Evolutionary conservation across 2,329 filamentous ascomycete genomes (phyloP), one percentile per base, ranked within the genome.

Genomic region (Chalaropsis thielavioides): DNA sequence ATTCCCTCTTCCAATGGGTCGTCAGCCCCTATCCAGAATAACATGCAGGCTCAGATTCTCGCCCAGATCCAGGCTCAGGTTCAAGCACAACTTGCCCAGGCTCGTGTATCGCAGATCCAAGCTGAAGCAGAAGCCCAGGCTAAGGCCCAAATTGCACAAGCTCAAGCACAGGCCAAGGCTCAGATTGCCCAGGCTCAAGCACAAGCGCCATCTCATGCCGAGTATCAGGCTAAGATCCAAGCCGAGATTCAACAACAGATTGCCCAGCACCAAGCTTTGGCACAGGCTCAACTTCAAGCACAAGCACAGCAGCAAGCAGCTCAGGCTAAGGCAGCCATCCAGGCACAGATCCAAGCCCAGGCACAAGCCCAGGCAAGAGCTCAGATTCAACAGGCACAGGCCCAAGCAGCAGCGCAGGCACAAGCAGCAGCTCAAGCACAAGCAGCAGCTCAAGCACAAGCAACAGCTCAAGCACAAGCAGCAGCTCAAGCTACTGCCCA

Each of bases 51-150:
- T 19, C 65, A 62, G 10, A 67, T 67, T 46, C 58, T 67, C 17
- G 65, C 65, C 4, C 62, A 64, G 41, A 67, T 67, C n/a, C 65
- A 73, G n/a, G 68, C 71, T 0, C 74, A 77, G 8, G 68, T 80
- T 0, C 77, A 78, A 1, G 69, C 70, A 0, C 67, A 75, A 6
- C 69, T 75, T 17, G 58, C 63, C 17, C 65, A 64, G 44, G 49
- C 62, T 19, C 38, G 62, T 15, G 61, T 49, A n/a, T 61, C 61
- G 3, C 64, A 66, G 17, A 54, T 63, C n/a, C 60, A 66, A 49
- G 31, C 60, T 27, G 65, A 67, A 43, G 56, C 56, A 11, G 38
- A 59, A n/a, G 62, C 61, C n/a, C 61, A 63, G 17, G 64, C 64
- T 41, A 64, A 66, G 41, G 60, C 56, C n/a, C 62, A 64, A 8